These are phyloP conservation scores for Colletotrichum liaoningense DNA, from an alignment of 2,329 filamentous ascomycete species.

Conservation along the genomic window DNA sequence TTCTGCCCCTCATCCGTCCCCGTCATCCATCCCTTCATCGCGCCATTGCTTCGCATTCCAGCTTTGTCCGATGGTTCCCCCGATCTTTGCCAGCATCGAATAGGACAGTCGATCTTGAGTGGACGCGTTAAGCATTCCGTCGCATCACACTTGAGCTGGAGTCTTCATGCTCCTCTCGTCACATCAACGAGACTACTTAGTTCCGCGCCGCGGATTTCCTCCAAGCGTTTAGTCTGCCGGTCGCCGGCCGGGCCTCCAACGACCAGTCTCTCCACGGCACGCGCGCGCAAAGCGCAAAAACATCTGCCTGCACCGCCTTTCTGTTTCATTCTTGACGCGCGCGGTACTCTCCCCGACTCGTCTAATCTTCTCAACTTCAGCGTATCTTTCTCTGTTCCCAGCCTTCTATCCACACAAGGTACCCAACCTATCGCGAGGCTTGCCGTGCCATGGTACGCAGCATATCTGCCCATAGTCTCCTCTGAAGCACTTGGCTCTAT, in stretches of 20 bases:
- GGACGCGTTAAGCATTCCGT: neutral
- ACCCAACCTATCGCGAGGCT: neutral
- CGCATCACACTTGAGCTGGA: no score
- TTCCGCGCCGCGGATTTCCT: neutral
- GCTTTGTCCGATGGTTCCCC: neutral
- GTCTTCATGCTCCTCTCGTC: neutral
- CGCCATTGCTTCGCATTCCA: neutral
- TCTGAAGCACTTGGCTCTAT: neutral
- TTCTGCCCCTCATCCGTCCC: neutral
- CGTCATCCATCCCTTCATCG: neutral
- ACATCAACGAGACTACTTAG: neutral
- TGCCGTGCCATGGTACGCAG: neutral
- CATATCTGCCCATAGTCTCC: neutral
- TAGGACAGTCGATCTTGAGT: neutral
- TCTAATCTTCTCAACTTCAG: neutral
- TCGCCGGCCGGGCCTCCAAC: constrained; percentile 12
- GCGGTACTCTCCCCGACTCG: neutral
- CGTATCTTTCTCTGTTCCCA: neutral
- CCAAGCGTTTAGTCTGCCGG: constrained; percentile 3
- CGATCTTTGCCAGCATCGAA: neutral
- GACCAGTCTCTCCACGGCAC: constrained; percentile 10
- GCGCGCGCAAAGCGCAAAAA: constrained; percentile 17
- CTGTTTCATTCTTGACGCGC: constrained; percentile 18
- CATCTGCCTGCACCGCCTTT: neutral
- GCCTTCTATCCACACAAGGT: no score